Evolutionary conservation across 78 protist species (phyloP), one percentile per base, ranked within the genome.

Genomic region (Monocercomonoides exilis): DNA sequence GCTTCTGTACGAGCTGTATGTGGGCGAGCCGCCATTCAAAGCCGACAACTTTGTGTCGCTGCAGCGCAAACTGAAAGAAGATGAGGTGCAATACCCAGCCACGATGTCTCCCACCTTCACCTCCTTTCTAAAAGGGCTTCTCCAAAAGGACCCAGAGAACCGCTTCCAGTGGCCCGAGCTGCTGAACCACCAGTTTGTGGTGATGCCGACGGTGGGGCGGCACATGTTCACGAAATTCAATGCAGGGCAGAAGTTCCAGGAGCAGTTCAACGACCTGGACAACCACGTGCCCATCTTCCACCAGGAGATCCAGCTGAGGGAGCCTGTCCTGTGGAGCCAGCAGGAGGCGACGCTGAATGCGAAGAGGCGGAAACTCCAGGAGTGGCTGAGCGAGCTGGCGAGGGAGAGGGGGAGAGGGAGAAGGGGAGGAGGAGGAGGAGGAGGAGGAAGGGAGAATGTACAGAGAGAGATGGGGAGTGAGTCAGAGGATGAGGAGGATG

Each of bases 21-120:
- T 41, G 3, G 98, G 98, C 1, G 41, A 84, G 90, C 98, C 97
- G 0, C 97, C 96, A 0, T 95, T 95, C 84, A 84, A 89, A 88
- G 91, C 96, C 3, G 85, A 91, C 87, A 92, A 87, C 84, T 89
- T 93, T 43, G 92, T 84, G 85, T 63, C 92, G 0, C 91, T 95
- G 29, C 87, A 92, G 43, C 33, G 64, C 0, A 64, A 87, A 41
- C 91, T 95, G 45, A 89, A 92, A 43, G 45, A 88, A 35, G 87
- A 88, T 6, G 90, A 90, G 0, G 92, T 92, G 79, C 79, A 80
- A 80, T 91, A 3, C 3, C 96, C 96, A 32, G 80, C 84, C 35
- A 41, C 2, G 42, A 92, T 92, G 87, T 46, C 79, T n/a, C 80
- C 46, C 1, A 3, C 0, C 6, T 89, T 91, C 81, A 1, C 43